Evolutionary conservation across 768 basidiomycete species (phyloP).

Genomic region (Brasilioporus rufonigricans): DNA sequence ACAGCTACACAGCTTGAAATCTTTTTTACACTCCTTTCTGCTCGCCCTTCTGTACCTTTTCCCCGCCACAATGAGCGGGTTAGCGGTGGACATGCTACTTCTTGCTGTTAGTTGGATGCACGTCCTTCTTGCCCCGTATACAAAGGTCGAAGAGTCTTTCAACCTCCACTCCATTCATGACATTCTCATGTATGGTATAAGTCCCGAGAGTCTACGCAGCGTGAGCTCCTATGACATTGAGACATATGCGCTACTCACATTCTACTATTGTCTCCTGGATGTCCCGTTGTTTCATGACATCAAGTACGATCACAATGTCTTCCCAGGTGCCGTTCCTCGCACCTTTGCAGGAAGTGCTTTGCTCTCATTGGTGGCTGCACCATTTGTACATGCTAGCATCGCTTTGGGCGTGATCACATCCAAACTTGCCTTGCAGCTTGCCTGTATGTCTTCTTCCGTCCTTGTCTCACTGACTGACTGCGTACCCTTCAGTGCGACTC

Average conservation of each 20-base stretch:
- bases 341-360: constrained; percentile 79
- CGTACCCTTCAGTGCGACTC: constrained; percentile 57
- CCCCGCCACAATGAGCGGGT: constrained; percentile 9
- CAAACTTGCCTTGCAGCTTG: constrained; percentile 70
- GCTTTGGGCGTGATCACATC: constrained; percentile 42
- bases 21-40: too few species aligned
- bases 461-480: not conserved
- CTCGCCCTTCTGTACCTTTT: too few species aligned
- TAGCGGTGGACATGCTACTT: constrained; percentile 49
- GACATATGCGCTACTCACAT: constrained; percentile 6
- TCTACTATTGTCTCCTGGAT: not conserved
- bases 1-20: too few species aligned
- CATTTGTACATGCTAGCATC: constrained; percentile 44
- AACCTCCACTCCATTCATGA: constrained; percentile 92
- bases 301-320: constrained; percentile 88
- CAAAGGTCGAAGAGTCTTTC: constrained; percentile 98
- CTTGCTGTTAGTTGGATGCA: constrained; percentile 57
- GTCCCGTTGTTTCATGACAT: not conserved
- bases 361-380: constrained; percentile 56
- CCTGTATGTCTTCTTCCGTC: constrained; percentile 44
- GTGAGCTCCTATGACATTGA: constrained; percentile 37
- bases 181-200: constrained; percentile 71
- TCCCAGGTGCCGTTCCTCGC: constrained; percentile 87
- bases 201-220: constrained; percentile 39
- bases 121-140: constrained; percentile 79